phyloP scores from a whole-genome alignment of 129 eudicot genomes.

The Flaveria sonorensis region DNA sequence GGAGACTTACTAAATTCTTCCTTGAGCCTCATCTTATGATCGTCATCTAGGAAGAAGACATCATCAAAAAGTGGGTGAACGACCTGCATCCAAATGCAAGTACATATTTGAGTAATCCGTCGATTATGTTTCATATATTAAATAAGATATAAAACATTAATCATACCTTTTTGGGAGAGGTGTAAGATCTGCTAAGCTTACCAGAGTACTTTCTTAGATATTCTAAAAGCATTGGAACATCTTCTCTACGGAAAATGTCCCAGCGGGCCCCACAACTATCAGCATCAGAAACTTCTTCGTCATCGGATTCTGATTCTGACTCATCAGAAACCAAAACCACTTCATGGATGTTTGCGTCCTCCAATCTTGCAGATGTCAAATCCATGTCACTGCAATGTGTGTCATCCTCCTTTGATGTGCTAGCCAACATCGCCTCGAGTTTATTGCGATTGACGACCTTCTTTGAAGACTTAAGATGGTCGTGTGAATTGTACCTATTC shows the following conservation, averaged over 20 bases:
- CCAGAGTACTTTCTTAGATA: slow-evolving; percentile 59
- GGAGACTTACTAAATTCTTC: slow-evolving; percentile 67
- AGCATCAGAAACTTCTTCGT: slow-evolving; percentile 33
- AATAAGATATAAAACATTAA: background rate
- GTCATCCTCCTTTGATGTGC: slow-evolving; percentile 33
- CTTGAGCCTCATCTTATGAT: slow-evolving; percentile 70
- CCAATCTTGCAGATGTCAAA: slow-evolving; percentile 32
- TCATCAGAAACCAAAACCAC: slow-evolving; percentile 37
- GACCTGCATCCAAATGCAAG: slow-evolving; percentile 43
- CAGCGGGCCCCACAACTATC: slow-evolving; percentile 62
- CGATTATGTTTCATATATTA: background rate
- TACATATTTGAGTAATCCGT: background rate
- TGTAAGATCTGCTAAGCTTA: slow-evolving; percentile 34
- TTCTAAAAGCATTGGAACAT: slow-evolving; percentile 74
- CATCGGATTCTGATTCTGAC: slow-evolving; percentile 38
- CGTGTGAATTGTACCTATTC: slow-evolving; percentile 39
- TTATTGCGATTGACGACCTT: slow-evolving; percentile 30
- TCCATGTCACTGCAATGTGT: slow-evolving; percentile 29
- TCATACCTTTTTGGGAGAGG: slow-evolving; percentile 51
- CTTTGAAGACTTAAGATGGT: slow-evolving; percentile 30
- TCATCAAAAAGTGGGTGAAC: slow-evolving; percentile 81
- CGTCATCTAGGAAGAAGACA: slow-evolving; percentile 53
- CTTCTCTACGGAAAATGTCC: slow-evolving; percentile 82
- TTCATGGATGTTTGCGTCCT: slow-evolving; percentile 28
- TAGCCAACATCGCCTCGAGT: slow-evolving; percentile 30